Conservation (phyloP, 495 filamentous ascomycete species). For the Trichoderma asperelloides region DNA sequence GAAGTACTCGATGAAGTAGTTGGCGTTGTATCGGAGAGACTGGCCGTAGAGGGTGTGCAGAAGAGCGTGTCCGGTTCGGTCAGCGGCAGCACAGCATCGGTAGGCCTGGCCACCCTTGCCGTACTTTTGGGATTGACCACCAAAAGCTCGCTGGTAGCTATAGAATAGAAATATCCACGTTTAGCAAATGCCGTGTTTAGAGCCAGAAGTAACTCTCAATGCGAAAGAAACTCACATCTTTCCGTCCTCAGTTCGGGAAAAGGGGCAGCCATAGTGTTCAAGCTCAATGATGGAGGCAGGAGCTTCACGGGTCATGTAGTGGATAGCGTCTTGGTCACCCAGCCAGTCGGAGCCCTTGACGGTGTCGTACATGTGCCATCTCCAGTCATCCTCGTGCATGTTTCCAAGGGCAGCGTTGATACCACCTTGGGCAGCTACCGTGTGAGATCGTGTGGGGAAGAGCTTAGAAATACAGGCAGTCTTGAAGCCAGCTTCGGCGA, state of each 20-base stretch:
- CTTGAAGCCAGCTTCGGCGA: constrained; percentile 96
- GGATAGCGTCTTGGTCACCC: constrained; percentile 96
- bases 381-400: constrained; percentile 84
- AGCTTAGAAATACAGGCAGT: constrained; percentile 97
- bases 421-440: constrained; percentile 87
- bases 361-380: constrained; percentile 99
- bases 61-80: constrained; percentile 91
- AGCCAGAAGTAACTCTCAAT: background rate
- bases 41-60: constrained; percentile 97
- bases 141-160: constrained; percentile 90
- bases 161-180: background rate
- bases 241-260: constrained; percentile 94
- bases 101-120: constrained; percentile 97
- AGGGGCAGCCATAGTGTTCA: constrained; percentile 96
- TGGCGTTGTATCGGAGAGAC: constrained; percentile 92
- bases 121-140: constrained; percentile 89
- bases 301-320: constrained; percentile 97
- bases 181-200: constrained; percentile 11
- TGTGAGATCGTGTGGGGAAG: constrained; percentile 92
- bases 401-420: constrained; percentile 97
- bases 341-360: constrained; percentile 99
- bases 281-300: constrained; percentile 87
- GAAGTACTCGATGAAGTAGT: constrained; percentile 99
- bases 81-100: constrained; percentile 88
- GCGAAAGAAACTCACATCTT: constrained; percentile 53